These are phyloP conservation scores for Ophiostoma ulmi DNA, from an alignment of 2,329 filamentous ascomycete genomes.

Conservation along the genomic window DNA sequence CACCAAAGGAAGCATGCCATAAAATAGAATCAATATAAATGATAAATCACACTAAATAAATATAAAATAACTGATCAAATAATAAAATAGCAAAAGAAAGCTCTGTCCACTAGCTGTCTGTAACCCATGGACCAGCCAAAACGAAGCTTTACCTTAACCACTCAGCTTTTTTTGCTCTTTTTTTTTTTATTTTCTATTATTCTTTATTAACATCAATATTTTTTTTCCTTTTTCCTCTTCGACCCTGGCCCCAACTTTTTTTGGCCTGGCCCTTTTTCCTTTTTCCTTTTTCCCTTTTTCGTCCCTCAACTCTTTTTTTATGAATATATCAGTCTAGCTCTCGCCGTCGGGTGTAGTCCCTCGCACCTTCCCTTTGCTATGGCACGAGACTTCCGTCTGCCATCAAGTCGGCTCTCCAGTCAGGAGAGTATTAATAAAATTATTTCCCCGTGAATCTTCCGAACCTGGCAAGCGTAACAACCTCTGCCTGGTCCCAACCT, in stretches of 20 bases:
- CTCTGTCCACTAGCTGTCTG: constrained; percentile 5
- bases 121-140: not conserved
- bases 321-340: constrained; percentile 28
- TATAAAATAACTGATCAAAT: too few species aligned
- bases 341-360: constrained; percentile 32
- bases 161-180: not conserved
- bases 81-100: not conserved
- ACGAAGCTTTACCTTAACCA: not conserved
- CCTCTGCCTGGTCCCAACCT: too few species aligned
- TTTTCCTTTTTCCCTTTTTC: constrained; percentile 19
- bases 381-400: constrained; percentile 38
- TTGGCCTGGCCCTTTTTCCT: not conserved
- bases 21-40: not conserved
- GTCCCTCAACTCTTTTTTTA: constrained; percentile 17
- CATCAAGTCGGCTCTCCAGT: constrained; percentile 37
- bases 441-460: too few species aligned
- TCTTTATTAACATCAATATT: not conserved
- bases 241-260: not conserved
- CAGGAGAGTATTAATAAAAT: constrained; percentile 32
- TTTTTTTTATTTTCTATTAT: constrained; percentile 19
- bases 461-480: too few species aligned
- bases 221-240: not conserved
- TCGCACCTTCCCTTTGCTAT: constrained; percentile 35
- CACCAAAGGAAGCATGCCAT: not conserved
- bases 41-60: not conserved